These are phyloP conservation scores for Eucalyptus rudis DNA, from an alignment of 345 rosid species.

Conservation along the genomic window DNA sequence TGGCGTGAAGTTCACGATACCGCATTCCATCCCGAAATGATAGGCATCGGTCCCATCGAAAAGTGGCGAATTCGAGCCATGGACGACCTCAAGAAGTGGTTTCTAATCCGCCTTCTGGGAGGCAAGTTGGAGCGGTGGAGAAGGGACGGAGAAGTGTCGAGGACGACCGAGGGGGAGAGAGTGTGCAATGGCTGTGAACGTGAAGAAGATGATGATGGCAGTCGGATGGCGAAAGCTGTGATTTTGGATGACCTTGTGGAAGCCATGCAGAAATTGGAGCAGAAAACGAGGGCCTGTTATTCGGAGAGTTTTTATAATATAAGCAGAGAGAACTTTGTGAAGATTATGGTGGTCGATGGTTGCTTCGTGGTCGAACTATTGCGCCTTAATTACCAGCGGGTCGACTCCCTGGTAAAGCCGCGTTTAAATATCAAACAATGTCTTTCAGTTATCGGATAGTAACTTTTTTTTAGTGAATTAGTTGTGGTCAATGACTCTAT, in stretches of 20 bases:
- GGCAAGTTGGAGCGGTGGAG: not conserved
- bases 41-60: not conserved
- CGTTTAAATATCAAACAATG: not conserved
- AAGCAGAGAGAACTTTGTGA: not conserved
- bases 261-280: not conserved
- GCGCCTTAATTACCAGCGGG: not conserved
- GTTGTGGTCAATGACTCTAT: not conserved
- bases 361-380: constrained; percentile 3
- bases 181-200: not conserved
- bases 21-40: not conserved
- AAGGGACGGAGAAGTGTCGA: not conserved
- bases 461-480: not conserved
- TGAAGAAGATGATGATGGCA: not conserved
- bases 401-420: not conserved
- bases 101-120: not conserved
- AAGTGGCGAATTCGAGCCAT: not conserved
- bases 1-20: not conserved
- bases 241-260: not conserved
- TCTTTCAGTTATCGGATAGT: accelerated
- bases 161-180: not conserved
- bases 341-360: not conserved
- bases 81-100: constrained; percentile 1
- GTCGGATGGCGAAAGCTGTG: not conserved
- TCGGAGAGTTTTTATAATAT: not conserved
- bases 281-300: not conserved